Conservation (phyloP, 1,284 basidiomycete genomes). For the Ceratobasidium sp. region DNA sequence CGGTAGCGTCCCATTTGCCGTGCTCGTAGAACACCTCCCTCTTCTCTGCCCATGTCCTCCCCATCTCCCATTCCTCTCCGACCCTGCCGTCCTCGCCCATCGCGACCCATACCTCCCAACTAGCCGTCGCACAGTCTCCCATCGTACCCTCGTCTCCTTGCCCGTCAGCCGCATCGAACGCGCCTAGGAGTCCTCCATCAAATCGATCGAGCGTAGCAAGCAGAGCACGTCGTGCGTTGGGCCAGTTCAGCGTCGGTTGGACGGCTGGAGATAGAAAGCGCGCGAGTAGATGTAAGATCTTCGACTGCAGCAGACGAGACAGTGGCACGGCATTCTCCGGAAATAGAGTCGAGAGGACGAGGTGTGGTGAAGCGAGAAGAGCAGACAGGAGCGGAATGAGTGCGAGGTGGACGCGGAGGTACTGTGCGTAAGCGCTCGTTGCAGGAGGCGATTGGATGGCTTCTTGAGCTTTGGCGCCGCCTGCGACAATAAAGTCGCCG, state of each 20-base stretch:
- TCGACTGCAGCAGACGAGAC: constrained; percentile 68
- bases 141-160: constrained; percentile 79
- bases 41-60: constrained; percentile 95
- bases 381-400: constrained; percentile 72
- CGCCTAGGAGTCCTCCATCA: constrained; percentile 84
- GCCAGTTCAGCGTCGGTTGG: constrained; percentile 78
- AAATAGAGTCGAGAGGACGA: constrained; percentile 69
- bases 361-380: constrained; percentile 67
- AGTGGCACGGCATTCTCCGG: constrained; percentile 61
- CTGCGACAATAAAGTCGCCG: constrained; percentile 51
- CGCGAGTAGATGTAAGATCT: constrained; percentile 76
- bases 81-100: constrained; percentile 47
- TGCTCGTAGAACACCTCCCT: constrained; percentile 93
- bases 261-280: constrained; percentile 75
- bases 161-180: constrained; percentile 87
- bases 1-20: constrained; percentile 80
- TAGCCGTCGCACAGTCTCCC: constrained; percentile 82
- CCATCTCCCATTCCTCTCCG: constrained; percentile 87
- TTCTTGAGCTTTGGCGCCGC: constrained; percentile 50
- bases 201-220: constrained; percentile 87
- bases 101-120: constrained; percentile 83
- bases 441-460: constrained; percentile 54
- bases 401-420: constrained; percentile 73
- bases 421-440: constrained; percentile 65
- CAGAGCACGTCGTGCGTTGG: constrained; percentile 73